Evolutionary conservation across 352 stramenopile species (phyloP).

Genomic region (Phytophthora pseudosyringae): DNA sequence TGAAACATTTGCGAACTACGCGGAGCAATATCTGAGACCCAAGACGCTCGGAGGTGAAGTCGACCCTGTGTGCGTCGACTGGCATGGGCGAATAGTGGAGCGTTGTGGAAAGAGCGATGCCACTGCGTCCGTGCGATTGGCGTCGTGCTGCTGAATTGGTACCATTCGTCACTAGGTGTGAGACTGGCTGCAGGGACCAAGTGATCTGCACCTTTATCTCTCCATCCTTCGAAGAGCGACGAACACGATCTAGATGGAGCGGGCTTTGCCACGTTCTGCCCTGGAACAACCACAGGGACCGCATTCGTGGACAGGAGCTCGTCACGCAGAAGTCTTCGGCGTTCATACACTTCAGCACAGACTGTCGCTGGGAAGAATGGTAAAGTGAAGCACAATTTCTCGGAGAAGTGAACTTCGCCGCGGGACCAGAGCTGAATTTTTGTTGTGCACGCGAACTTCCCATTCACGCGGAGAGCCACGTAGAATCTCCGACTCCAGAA

Average conservation of each 20-base stretch:
- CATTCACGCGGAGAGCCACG: constrained; percentile 49
- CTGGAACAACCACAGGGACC: constrained; percentile 61
- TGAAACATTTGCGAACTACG: not conserved
- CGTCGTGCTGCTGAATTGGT: constrained; percentile 69
- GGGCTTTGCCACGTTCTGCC: constrained; percentile 29
- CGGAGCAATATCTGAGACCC: constrained; percentile 33
- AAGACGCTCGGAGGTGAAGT: constrained; percentile 50
- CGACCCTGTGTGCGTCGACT: constrained; percentile 56
- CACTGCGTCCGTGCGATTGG: constrained; percentile 50
- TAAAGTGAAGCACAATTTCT: constrained; percentile 54
- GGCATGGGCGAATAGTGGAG: constrained; percentile 45
- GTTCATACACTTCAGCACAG: constrained; percentile 57
- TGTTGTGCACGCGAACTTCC: constrained; percentile 45
- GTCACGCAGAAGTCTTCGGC: constrained; percentile 38
- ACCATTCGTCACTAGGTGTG: constrained; percentile 66
- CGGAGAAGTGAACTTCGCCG: constrained; percentile 53
- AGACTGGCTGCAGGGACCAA: constrained; percentile 52
- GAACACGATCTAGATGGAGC: constrained; percentile 6
- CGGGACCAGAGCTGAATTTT: constrained; percentile 31
- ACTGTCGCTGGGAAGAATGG: constrained; percentile 59
- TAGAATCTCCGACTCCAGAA: constrained; percentile 44
- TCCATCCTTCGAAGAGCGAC: constrained; percentile 11
- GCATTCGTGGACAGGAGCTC: constrained; percentile 54
- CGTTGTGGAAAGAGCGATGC: constrained; percentile 69
- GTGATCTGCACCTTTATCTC: constrained; percentile 3